These are phyloP conservation scores for Naganishia randhawae DNA, from an alignment of 768 basidiomycete species.

Conservation along the genomic window DNA sequence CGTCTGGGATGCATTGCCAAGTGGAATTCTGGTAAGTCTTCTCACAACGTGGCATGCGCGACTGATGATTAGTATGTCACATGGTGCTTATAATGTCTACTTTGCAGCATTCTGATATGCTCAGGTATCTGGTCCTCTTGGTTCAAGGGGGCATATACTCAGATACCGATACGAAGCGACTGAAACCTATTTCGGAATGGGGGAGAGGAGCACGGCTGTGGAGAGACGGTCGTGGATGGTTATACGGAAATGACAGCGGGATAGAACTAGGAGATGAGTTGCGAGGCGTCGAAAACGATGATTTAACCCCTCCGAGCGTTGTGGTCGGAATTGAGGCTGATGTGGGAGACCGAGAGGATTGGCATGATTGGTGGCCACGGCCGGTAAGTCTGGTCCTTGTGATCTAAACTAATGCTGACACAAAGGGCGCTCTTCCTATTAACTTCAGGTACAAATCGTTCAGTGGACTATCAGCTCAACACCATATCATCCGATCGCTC, in stretches of 20 bases:
- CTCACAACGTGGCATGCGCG: background rate
- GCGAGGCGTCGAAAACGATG: slow-evolving; percentile 27
- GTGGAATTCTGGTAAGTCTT: slow-evolving; percentile 45
- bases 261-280: slow-evolving; percentile 31
- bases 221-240: slow-evolving; percentile 39
- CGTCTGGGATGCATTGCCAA: slow-evolving; percentile 44
- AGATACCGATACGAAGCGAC: slow-evolving; percentile 51
- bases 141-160: slow-evolving; percentile 50
- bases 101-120: slow-evolving; percentile 42
- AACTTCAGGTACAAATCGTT: slow-evolving; percentile 52
- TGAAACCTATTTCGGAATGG: slow-evolving; percentile 48
- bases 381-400: slow-evolving; percentile 37
- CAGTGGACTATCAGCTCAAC: slow-evolving; percentile 55
- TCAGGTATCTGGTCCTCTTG: slow-evolving; percentile 45
- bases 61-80: background rate
- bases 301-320: slow-evolving; percentile 42
- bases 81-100: background rate
- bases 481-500: slow-evolving; percentile 53
- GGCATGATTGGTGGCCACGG: slow-evolving; percentile 52
- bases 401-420: background rate
- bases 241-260: slow-evolving; percentile 3
- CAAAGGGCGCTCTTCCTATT: too few species aligned
- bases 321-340: slow-evolving; percentile 55
- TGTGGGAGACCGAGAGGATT: slow-evolving; percentile 53
- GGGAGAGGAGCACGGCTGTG: slow-evolving; percentile 37